phyloP scores from a whole-genome alignment of 2,329 filamentous ascomycete genomes.

The Alternaria conjuncta region DNA sequence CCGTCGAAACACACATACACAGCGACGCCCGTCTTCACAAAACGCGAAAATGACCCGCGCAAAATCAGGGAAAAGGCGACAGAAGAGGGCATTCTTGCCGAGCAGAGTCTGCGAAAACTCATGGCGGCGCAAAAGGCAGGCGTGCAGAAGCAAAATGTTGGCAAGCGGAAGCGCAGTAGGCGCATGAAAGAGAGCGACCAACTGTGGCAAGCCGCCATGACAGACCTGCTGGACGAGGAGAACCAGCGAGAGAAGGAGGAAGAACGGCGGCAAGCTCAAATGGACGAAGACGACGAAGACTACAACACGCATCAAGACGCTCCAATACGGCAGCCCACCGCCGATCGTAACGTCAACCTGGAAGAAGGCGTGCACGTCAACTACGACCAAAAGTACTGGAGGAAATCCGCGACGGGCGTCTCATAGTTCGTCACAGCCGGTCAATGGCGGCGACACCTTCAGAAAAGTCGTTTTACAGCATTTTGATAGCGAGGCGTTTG shows the following conservation, averaged over 20 bases:
- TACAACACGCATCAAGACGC: slow-evolving; percentile 27
- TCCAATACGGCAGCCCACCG: slow-evolving; percentile 39
- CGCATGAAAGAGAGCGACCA: slow-evolving; percentile 53
- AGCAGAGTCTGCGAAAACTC: slow-evolving; percentile 68
- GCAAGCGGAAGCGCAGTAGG: slow-evolving; percentile 50
- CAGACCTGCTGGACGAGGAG: slow-evolving; percentile 55
- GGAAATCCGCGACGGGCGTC: slow-evolving; percentile 50
- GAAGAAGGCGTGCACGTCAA: slow-evolving; percentile 60
- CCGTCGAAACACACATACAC: slow-evolving; percentile 71
- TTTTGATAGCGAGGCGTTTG: slow-evolving; percentile 51
- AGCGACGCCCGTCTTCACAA: slow-evolving; percentile 63
- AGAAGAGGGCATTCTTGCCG: slow-evolving; percentile 69
- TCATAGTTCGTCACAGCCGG: slow-evolving; percentile 9
- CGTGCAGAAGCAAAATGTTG: slow-evolving; percentile 42
- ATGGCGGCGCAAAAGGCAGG: slow-evolving; percentile 58
- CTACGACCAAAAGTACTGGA: slow-evolving; percentile 66
- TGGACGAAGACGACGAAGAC: slow-evolving; percentile 26
- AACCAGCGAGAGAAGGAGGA: slow-evolving; percentile 37
- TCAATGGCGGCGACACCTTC: not conserved
- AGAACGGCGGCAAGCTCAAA: slow-evolving; percentile 23
- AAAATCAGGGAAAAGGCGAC: slow-evolving; percentile 68
- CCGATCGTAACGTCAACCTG: slow-evolving; percentile 36
- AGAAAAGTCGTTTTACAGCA: slow-evolving; percentile 22
- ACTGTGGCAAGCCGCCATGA: slow-evolving; percentile 64
- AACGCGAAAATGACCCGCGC: slow-evolving; percentile 65